phyloP scores from a whole-genome alignment of 768 basidiomycete genomes.

The Lactarius deliciosus region DNA sequence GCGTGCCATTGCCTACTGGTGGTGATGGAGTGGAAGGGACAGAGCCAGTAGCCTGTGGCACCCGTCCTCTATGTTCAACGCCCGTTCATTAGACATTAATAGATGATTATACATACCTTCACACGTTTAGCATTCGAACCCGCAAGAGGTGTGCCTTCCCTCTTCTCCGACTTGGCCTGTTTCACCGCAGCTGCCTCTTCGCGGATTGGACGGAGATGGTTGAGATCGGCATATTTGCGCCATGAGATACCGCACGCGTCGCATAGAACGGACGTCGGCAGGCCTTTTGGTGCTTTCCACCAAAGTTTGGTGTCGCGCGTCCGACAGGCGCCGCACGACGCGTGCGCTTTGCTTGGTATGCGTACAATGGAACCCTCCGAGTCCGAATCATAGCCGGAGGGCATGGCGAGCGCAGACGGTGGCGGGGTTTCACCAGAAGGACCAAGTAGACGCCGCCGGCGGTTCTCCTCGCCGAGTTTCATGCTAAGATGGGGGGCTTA shows the following conservation, averaged over 20 bases:
- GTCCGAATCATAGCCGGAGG: constrained; percentile 43
- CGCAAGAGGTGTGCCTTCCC: constrained; percentile 59
- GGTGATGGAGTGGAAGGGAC: constrained; percentile 68
- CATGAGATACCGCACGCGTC: constrained; percentile 85
- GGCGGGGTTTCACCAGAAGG: constrained; percentile 7
- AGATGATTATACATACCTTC: constrained; percentile 44
- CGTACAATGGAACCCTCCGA: constrained; percentile 77
- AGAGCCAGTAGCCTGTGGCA: constrained; percentile 43
- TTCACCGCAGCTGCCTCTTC: constrained; percentile 57
- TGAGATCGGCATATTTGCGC: constrained; percentile 91
- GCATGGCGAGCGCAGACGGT: not conserved
- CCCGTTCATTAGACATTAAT: not conserved
- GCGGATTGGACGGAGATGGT: constrained; percentile 60
- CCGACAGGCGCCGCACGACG: constrained; percentile 79
- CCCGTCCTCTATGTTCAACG: not conserved
- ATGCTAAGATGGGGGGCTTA: constrained; percentile 40
- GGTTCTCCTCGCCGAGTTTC: constrained; percentile 69
- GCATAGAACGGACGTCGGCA: constrained; percentile 76
- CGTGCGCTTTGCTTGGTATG: constrained; percentile 51
- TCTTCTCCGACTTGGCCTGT: constrained; percentile 44
- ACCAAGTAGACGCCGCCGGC: constrained; percentile 22
- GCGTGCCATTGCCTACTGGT: constrained; percentile 35
- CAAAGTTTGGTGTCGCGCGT: constrained; percentile 75
- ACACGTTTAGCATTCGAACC: constrained; percentile 60
- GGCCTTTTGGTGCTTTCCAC: constrained; percentile 92